phyloP scores from a whole-genome alignment of 2,329 filamentous ascomycete species.

The Emergomyces pasteurianus region DNA sequence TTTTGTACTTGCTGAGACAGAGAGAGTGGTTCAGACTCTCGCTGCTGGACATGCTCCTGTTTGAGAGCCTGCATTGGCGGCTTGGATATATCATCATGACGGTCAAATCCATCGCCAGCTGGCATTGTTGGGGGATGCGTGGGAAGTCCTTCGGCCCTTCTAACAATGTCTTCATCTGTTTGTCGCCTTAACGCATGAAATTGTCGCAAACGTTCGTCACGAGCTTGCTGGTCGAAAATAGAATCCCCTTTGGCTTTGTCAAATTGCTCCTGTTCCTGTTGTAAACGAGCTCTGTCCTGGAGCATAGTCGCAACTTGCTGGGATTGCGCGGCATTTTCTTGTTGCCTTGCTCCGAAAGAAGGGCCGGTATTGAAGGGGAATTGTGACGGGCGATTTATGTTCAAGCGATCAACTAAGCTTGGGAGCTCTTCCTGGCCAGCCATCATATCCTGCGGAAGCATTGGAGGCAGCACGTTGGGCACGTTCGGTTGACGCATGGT shows the following conservation, averaged over 20 bases:
- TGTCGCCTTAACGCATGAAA: constrained; percentile 68
- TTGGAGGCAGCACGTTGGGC: constrained; percentile 22
- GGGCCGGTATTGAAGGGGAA: constrained; percentile 37
- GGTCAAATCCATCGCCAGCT: constrained; percentile 16
- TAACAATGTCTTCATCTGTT: constrained; percentile 37
- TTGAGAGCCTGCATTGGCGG: constrained; percentile 15
- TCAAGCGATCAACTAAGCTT: constrained; percentile 53
- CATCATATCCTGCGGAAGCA: constrained; percentile 30
- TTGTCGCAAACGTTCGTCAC: constrained; percentile 62
- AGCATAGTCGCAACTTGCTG: constrained; percentile 50
- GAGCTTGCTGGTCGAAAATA: constrained; percentile 39
- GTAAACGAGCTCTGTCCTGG: constrained; percentile 47
- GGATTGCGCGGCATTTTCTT: constrained; percentile 33
- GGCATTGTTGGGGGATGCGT: constrained; percentile 26
- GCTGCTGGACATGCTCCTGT: constrained; percentile 13
- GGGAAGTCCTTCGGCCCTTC: constrained; percentile 29
- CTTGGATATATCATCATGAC: constrained; percentile 17
- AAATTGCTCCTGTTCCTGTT: constrained; percentile 50
- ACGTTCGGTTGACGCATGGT: constrained; percentile 34
- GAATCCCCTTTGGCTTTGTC: constrained; percentile 29
- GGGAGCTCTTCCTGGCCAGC: constrained; percentile 62
- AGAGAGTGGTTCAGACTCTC: constrained; percentile 42
- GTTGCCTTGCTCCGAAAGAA: constrained; percentile 35
- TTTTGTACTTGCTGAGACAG: constrained; percentile 78
- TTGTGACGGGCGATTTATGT: constrained; percentile 40